Conservation (phyloP, 345 rosid genomes). For the Aquilaria yunnanensis region DNA sequence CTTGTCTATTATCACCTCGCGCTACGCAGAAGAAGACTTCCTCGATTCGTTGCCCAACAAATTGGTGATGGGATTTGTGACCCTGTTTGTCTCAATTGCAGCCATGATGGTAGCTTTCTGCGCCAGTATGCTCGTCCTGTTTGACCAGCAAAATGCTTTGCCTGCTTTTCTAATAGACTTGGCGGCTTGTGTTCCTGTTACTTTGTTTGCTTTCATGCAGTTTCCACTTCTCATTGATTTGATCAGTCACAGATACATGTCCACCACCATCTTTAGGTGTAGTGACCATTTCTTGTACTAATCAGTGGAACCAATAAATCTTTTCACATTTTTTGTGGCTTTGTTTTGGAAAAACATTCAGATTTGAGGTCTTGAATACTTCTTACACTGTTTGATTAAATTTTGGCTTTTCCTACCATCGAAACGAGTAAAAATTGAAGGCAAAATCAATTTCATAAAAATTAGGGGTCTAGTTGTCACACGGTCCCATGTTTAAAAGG, state of each 20-base stretch:
- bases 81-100: constrained; percentile 32
- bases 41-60: constrained; percentile 23
- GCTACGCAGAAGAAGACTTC: constrained; percentile 29
- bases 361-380: too few relatives aligned
- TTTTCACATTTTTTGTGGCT: too few relatives aligned
- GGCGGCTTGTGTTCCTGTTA: constrained; percentile 20
- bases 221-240: constrained; percentile 24
- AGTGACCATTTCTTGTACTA: constrained; percentile 6
- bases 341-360: too few relatives aligned
- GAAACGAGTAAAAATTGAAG: too few relatives aligned
- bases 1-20: constrained; percentile 30
- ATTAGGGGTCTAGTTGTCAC: too few relatives aligned
- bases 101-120: constrained; percentile 34
- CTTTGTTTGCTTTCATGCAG: constrained; percentile 25
- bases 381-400: too few relatives aligned
- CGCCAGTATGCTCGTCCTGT: constrained; percentile 20
- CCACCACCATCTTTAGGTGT: background rate
- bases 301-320: background rate
- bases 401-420: too few relatives aligned
- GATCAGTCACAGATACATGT: background rate
- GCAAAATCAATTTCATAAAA: too few relatives aligned
- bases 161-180: constrained; percentile 16
- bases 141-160: constrained; percentile 17
- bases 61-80: constrained; percentile 27
- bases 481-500: too few relatives aligned